Evolutionary conservation across 2,329 filamentous ascomycete species (phyloP).

Genomic region (Cyclaneusma minus): DNA sequence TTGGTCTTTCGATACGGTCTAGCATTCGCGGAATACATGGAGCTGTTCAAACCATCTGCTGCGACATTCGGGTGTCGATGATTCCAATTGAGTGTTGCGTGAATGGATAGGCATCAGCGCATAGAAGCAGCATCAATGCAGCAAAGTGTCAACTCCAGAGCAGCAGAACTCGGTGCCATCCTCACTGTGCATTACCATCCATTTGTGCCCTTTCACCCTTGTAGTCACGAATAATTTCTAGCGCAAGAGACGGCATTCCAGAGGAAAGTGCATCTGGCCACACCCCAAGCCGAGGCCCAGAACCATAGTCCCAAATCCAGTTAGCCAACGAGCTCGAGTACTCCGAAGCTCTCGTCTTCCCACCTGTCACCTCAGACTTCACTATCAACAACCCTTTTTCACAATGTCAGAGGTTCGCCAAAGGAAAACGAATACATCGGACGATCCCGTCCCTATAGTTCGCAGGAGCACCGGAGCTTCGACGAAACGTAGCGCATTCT

Average conservation of each 20-base stretch:
- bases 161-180: background rate
- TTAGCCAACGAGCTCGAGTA: background rate
- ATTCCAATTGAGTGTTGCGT: background rate
- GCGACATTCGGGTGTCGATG: background rate
- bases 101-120: background rate
- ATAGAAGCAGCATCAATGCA: background rate
- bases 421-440: constrained; percentile 4
- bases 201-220: constrained; percentile 1
- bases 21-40: background rate
- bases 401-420: constrained; percentile 9
- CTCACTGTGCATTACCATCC: constrained; percentile 1
- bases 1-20: constrained; percentile 13
- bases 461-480: too few species aligned
- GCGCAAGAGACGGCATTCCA: background rate
- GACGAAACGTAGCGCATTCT: too few species aligned
- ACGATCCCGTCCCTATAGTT: too few species aligned
- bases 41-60: background rate
- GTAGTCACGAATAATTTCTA: constrained; percentile 1
- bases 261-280: too few species aligned
- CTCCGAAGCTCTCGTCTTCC: too few species aligned
- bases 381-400: too few species aligned
- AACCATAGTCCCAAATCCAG: constrained; percentile 1
- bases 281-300: background rate
- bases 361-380: too few species aligned
- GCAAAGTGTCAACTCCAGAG: background rate